phyloP scores from a whole-genome alignment of 2,329 filamentous ascomycete genomes.

The Alternaria sp. region DNA sequence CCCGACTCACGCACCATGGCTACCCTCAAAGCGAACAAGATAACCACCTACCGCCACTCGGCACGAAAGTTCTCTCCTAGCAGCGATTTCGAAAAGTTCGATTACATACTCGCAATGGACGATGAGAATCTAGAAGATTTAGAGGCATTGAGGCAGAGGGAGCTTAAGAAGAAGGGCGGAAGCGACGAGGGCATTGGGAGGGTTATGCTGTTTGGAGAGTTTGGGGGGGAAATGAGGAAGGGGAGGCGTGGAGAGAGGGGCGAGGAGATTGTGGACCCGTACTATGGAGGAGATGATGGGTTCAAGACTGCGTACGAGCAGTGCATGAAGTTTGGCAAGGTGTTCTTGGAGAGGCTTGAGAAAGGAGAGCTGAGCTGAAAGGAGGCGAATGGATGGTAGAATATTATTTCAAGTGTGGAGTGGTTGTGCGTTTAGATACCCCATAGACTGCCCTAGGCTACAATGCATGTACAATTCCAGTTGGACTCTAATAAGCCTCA shows the following conservation, averaged over 20 bases:
- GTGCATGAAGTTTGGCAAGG: constrained; percentile 76
- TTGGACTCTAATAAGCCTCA: not conserved
- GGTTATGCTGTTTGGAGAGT: constrained; percentile 87
- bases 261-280: constrained; percentile 72
- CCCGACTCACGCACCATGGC: constrained; percentile 87
- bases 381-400: not conserved
- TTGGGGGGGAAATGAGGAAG: constrained; percentile 63
- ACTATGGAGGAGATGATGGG: constrained; percentile 68
- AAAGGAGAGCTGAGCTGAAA: constrained; percentile 41
- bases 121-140: constrained; percentile 79
- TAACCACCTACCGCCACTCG: constrained; percentile 78
- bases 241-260: constrained; percentile 8
- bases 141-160: constrained; percentile 64
- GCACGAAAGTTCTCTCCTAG: constrained; percentile 75
- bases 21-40: constrained; percentile 77
- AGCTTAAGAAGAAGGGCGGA: constrained; percentile 54
- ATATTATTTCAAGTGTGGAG: not conserved
- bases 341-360: constrained; percentile 73
- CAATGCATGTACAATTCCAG: constrained; percentile 2
- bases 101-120: constrained; percentile 98
- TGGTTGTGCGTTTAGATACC: constrained; percentile 31
- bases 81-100: constrained; percentile 83
- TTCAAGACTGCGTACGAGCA: constrained; percentile 76
- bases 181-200: constrained; percentile 55
- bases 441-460: constrained; percentile 19